Base-by-base conservation (phyloP, 2,329 filamentous ascomycete genomes). In the Botrytis sinoallii region DNA sequence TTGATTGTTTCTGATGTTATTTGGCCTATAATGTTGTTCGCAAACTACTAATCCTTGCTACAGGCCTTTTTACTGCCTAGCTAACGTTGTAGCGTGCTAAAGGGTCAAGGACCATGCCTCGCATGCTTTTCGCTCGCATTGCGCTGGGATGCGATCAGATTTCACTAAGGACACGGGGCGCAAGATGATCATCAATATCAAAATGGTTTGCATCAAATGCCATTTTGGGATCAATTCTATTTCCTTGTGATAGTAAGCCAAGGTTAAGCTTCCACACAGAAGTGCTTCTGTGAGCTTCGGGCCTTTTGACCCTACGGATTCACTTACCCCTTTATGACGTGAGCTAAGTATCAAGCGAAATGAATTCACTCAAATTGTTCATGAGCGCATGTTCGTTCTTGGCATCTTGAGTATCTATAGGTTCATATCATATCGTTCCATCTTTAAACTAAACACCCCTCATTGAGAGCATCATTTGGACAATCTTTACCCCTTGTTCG, bases 241-340 rank as follows among this genome's bases (percentile, higher is more conserved):
- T 44, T 72, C 63, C 63, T 68, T 69, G 71, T 72, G 71, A 72
- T 72, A 12, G 48, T 25, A 61, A 59, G 71, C 71, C 52, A 72
- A 72, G 70, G 69, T n/a, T n/a, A 14, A 64, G 9, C 46, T 72
- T 40, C 35, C 38, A n/a, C 22, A 25, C 22, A 40, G 40, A n/a
- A 29, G 22, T 60, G 12, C 25, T 61, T 60, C 20, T 32, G 44
- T 57, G 40, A 68, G n/a, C n/a, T 68, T 69, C 64, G 40, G 71
- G 40, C 71, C 64, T 60, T 68, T 68, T 69, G 35, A 61, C 40
- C 25, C 22, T 64, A 35, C 60, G 14, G 12, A 66, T 35, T 35
- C 35, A 66, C 64, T 35, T 29, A n/a, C 20, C 38, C 29, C 44
- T 32, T 22, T 57, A 42, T 52, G n/a, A 44, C 48, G 46, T 44